These are phyloP conservation scores for Amphirosellinia nigrospora DNA, from an alignment of 495 filamentous ascomycete genomes.

Conservation along the genomic window DNA sequence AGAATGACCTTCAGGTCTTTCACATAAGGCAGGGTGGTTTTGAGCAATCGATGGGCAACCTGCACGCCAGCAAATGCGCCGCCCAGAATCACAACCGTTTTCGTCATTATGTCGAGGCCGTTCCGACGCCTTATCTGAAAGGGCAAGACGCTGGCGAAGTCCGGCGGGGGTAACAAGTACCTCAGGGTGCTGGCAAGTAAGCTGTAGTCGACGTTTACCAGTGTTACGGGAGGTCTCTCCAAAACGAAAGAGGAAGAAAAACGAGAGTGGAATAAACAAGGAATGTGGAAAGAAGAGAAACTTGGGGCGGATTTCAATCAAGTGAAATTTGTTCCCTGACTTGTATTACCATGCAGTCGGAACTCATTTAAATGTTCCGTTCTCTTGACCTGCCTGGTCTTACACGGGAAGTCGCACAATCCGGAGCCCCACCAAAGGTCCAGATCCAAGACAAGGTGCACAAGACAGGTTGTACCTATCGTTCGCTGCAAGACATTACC, in stretches of 20 bases:
- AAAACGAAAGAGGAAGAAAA: not conserved
- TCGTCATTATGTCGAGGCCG: constrained; percentile 1
- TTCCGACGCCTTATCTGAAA: constrained; percentile 15
- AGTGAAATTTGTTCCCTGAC: not conserved
- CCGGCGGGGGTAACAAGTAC: constrained; percentile 1
- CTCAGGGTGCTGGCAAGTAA: not conserved
- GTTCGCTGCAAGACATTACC: not conserved
- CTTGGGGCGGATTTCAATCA: not conserved
- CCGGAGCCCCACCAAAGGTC: constrained; percentile 19
- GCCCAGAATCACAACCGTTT: constrained; percentile 59
- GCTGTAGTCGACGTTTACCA: not conserved
- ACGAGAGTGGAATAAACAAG: not conserved
- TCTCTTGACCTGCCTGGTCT: constrained; percentile 8
- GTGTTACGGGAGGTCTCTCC: not conserved
- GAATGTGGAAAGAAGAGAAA: not conserved
- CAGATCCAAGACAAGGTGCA: constrained; percentile 9
- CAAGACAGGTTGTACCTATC: not conserved
- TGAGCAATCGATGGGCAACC: constrained; percentile 60
- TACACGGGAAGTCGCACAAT: constrained; percentile 15
- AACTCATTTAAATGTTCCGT: not conserved
- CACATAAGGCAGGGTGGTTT: constrained; percentile 41
- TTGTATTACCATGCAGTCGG: constrained; percentile 4
- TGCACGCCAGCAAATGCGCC: constrained; percentile 59
- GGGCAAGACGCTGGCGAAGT: constrained; percentile 2
- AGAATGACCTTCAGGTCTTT: constrained; percentile 54